Percentiles rank a stretch among this genome's conserved stretches.
phyloP scores from a whole-genome alignment of 2,329 filamentous ascomycete species.

The Diaporthe capsici region DNA sequence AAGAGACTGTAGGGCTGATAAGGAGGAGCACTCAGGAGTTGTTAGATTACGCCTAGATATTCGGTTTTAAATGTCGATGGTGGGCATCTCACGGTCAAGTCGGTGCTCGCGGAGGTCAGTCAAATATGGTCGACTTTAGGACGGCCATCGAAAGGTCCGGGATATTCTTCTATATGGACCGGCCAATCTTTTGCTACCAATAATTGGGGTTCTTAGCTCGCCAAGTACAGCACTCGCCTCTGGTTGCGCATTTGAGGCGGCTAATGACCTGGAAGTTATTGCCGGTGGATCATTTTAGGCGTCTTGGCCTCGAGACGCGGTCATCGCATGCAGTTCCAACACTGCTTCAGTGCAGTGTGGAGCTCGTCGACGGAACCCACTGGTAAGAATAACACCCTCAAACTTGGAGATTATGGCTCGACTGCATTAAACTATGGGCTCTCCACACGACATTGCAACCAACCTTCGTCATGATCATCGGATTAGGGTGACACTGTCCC shows the following conservation, averaged over 20 bases:
- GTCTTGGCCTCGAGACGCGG: constrained; percentile 6
- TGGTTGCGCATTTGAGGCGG: neutral
- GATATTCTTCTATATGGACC: neutral
- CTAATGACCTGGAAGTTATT: neutral
- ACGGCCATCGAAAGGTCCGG: neutral
- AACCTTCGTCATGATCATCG: neutral
- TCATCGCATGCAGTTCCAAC: neutral
- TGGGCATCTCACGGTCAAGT: neutral
- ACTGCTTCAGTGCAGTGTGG: neutral
- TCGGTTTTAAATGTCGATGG: neutral
- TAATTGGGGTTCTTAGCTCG: neutral
- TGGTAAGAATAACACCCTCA: too few species aligned
- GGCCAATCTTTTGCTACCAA: neutral
- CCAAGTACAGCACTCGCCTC: neutral
- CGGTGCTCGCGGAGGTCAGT: neutral
- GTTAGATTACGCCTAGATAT: neutral
- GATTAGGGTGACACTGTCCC: constrained; percentile 3
- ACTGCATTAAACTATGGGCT: neutral
- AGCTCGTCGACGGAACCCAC: neutral
- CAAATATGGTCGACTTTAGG: neutral
- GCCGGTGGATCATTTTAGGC: neutral
- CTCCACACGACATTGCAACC: neutral
- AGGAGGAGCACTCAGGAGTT: neutral
- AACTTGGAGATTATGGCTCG: neutral
- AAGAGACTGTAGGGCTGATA: neutral